Base-by-base conservation (phyloP, 2,329 filamentous ascomycete species). In the Sphaerostilbella broomeana region DNA sequence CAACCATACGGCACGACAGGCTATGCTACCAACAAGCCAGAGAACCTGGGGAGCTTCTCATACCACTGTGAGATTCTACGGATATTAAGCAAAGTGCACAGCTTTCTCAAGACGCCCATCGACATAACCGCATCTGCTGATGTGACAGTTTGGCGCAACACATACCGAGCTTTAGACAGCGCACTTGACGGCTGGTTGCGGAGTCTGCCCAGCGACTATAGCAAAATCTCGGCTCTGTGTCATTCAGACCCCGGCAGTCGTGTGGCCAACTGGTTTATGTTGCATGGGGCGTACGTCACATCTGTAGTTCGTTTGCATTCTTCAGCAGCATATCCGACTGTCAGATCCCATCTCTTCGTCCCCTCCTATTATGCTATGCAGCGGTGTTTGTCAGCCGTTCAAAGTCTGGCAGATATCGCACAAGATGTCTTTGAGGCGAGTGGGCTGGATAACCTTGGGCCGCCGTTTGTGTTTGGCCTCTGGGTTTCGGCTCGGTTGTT, bases 261-360 rank as follows among this genome's bases (percentile, higher is more conserved):
- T 2, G 64, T 67, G 2, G 64, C 64, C n/a, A 67, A 67, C 45
- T 67, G 64, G 64, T 67, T 67, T 42, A 65, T 67, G 62, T 51
- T 68, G 7, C 65, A 68, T 18, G 66, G 64, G 46, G 65, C 65
- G 6, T 68, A 67, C 31, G 64, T 68, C 10, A 65, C 63, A 0
- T 57, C 63, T 3, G 65, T 65, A 5, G 63, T 68, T 3, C 59
- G 65, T 1, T 51, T 68, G n/a, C 65, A 68, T 41, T 66, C 65
- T 3, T 58, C 63, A 3, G 64, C 65, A 1, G 65, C 65, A 3
- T 68, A 68, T 35, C 65, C 65, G 4, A 61, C 57, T 0, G 50
- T 61, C 1, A 53, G 60, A 5, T 65, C 64, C 5, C 57, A 62
- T 21, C 57, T 65, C n/a, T 65, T 68, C 22, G 54, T 63, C 6